Base-by-base conservation (phyloP, 169 alveolate species). In the Eimeria falciformis region DNA sequence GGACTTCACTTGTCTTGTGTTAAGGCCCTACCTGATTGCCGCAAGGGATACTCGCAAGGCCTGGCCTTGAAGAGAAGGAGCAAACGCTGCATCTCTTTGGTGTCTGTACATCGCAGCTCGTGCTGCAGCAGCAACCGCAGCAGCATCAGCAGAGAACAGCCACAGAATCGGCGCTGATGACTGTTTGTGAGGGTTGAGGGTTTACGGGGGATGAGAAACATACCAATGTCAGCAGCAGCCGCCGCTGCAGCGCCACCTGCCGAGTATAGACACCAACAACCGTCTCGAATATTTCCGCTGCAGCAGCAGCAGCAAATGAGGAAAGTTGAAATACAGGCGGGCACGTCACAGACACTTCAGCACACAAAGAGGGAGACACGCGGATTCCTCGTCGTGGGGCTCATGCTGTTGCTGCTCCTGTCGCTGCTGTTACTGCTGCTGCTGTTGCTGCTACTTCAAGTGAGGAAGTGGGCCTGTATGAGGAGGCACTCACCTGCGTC, bases 251-350 rank as follows among this genome's bases (percentile, higher is more conserved):
- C 62, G 0, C 23, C 62, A 50, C 78, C 14, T 66, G 78, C 5
- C 78, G 78, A 46, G 78, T 12, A 33, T 27, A 66, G 29, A 46
- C 78, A 66, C 47, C 78, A 66, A 46, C 78, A 66, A 66, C 14
- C 11, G 78, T 18, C 78, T 66, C 78, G 47, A 66, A 27, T 46
- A 66, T 27, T 4, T 46, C 78, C n/a, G 62, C 62, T 12, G 62
- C 62, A 50, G 62, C 62, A 50, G 62, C 62, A 50, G 62, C 62
- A 50, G 62, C 62, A 1, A 21, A 12, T 0, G 62, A 0, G 11
- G 62, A 0, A 12, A 21, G 0, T 50, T 12, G 23, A 12, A 21
- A 12, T 50, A 21, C 62, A 12, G 62, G 23, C 18, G n/a, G n/a
- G n/a, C n/a, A n/a, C n/a, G 62, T 21, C 18, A 1, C 62, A 12